A percentile compares a stretch with the other conserved stretches of the same genome.
Conservation (phyloP, 176 grass and related monocot genomes). For the Triticum timopheevii region DNA sequence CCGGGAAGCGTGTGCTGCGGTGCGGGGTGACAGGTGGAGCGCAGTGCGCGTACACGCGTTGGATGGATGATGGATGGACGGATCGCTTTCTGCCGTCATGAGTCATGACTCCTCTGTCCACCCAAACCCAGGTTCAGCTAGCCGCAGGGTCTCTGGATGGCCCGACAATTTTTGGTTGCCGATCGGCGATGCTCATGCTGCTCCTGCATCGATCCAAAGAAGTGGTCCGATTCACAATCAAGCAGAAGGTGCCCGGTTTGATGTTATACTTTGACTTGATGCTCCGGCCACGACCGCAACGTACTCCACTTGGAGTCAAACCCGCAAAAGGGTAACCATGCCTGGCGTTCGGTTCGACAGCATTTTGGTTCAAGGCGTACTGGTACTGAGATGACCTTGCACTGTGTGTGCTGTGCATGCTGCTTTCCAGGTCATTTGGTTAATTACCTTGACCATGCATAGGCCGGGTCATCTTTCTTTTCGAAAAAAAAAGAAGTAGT, state of each 20-base stretch:
- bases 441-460: neutral
- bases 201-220: neutral
- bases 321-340: neutral
- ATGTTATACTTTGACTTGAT: neutral
- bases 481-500: neutral
- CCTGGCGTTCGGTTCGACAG: no score
- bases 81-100: neutral
- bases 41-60: constrained; percentile 3
- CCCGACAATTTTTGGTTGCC: neutral
- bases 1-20: no score
- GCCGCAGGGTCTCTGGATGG: neutral
- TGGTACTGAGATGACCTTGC: neutral
- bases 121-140: neutral
- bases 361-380: neutral
- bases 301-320: neutral
- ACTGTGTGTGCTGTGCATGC: neutral
- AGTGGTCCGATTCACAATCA: neutral
- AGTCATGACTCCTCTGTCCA: neutral
- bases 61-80: neutral
- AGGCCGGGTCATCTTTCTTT: no score
- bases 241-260: neutral
- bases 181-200: neutral
- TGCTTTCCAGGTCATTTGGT: neutral
- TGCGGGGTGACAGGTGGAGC: neutral
- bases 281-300: no score